Conservation (phyloP, 208 protist species). For the Trypanosoma cruzi region DNA sequence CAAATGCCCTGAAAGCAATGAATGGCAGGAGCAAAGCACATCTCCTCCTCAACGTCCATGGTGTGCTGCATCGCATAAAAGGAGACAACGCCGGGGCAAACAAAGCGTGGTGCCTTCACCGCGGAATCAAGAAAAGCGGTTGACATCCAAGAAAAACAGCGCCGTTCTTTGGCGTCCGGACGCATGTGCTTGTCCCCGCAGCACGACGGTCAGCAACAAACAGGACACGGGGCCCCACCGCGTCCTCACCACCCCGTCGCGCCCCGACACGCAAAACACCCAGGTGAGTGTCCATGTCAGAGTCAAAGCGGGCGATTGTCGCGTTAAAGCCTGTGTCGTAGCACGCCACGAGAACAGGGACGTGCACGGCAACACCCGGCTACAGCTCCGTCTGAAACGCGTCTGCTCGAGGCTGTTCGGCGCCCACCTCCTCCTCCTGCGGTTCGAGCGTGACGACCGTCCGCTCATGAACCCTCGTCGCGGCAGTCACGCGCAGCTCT, state of each 20-base stretch:
- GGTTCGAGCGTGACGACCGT: constrained; percentile 36
- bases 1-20: constrained; percentile 36
- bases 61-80: constrained; percentile 60
- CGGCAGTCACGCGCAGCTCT: constrained; percentile 53
- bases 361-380: constrained; percentile 43
- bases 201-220: constrained; percentile 53
- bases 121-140: constrained; percentile 60
- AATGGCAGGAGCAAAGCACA: constrained; percentile 48
- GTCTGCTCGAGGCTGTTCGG: constrained; percentile 44
- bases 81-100: constrained; percentile 39
- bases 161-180: constrained; percentile 50
- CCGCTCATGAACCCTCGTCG: constrained; percentile 17
- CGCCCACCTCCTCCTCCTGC: constrained; percentile 20
- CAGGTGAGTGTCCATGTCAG: constrained; percentile 63
- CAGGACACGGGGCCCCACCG: constrained; percentile 58
- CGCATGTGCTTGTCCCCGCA: constrained; percentile 54
- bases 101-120: constrained; percentile 41
- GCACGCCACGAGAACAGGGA: constrained; percentile 59
- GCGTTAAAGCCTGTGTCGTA: constrained; percentile 44
- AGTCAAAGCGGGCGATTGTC: constrained; percentile 52
- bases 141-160: constrained; percentile 70
- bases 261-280: constrained; percentile 50
- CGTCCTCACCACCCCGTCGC: constrained; percentile 19
- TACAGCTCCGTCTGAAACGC: constrained; percentile 57
- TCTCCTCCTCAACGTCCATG: constrained; percentile 64